A percentile compares a stretch with the other conserved stretches of the same genome.
phyloP scores from a whole-genome alignment of 129 eudicot species.

The carrot (Daucus carota) region DNA sequence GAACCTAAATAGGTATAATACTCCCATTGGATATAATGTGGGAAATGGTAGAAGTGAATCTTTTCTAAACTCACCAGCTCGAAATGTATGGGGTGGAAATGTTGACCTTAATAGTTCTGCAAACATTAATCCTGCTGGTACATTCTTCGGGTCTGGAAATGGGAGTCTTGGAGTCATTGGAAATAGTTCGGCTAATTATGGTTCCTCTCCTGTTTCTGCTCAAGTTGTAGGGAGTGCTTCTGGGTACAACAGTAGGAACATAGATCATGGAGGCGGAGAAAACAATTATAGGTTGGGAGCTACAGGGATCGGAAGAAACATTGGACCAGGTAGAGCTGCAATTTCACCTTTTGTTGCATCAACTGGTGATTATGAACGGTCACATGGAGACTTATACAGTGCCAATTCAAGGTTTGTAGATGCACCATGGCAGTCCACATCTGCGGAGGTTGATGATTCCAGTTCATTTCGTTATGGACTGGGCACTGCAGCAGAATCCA shows the following conservation, averaged over 20 bases:
- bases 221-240: slow-evolving; percentile 46
- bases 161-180: slow-evolving; percentile 69
- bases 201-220: slow-evolving; percentile 35
- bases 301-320: slow-evolving; percentile 52
- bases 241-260: slow-evolving; percentile 39
- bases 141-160: slow-evolving; percentile 48
- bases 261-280: slow-evolving; percentile 49
- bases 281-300: slow-evolving; percentile 38
- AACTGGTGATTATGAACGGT: slow-evolving; percentile 39
- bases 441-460: slow-evolving; percentile 52
- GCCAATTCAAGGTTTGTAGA: slow-evolving; percentile 55
- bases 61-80: slow-evolving; percentile 36
- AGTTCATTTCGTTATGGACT: slow-evolving; percentile 57
- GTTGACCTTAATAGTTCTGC: slow-evolving; percentile 38
- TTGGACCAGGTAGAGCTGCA: slow-evolving; percentile 22
- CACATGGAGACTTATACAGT: slow-evolving; percentile 50
- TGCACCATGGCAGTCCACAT: slow-evolving; percentile 59
- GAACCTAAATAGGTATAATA: slow-evolving; percentile 46
- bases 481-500: slow-evolving; percentile 41
- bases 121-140: slow-evolving; percentile 33
- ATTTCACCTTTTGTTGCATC: slow-evolving; percentile 32
- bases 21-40: slow-evolving; percentile 60
- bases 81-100: slow-evolving; percentile 66
- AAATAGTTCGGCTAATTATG: slow-evolving; percentile 50
- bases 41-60: slow-evolving; percentile 42